These are phyloP conservation scores for Ophiostoma perfectum DNA, from an alignment of 2,329 filamentous ascomycete species.

Conservation along the genomic window DNA sequence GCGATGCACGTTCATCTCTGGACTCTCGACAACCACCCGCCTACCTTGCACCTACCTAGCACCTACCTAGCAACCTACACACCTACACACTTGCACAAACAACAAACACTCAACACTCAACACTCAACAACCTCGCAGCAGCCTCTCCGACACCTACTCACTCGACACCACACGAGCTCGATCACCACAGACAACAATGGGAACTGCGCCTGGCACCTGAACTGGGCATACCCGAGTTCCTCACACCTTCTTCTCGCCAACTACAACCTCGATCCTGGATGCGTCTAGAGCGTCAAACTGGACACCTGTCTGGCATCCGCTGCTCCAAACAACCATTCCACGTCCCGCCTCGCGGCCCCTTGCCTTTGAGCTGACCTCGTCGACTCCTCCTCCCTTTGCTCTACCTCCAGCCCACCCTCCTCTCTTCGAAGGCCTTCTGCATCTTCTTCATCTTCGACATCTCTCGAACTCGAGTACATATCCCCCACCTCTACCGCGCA, in stretches of 20 bases:
- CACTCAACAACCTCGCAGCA: neutral
- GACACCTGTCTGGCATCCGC: too few relatives aligned
- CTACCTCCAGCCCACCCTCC: neutral
- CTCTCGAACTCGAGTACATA: neutral
- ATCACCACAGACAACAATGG: slow-evolving; percentile 1
- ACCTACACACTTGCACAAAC: neutral
- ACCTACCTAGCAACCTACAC: neutral
- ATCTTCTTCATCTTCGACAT: neutral
- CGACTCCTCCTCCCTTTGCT: neutral
- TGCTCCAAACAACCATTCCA: too few relatives aligned
- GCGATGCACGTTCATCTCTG: neutral
- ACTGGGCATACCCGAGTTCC: neutral
- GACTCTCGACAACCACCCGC: neutral
- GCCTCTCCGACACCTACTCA: neutral
- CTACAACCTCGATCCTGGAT: neutral
- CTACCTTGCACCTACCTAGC: neutral
- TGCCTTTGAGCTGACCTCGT: too few relatives aligned
- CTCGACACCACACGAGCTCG: neutral
- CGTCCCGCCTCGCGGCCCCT: too few relatives aligned
- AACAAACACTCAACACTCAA: neutral
- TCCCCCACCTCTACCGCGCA: too few relatives aligned
- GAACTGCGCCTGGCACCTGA: neutral
- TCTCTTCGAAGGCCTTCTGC: neutral
- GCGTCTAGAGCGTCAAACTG: too few relatives aligned
- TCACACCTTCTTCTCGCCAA: neutral